Conservation (phyloP, 2,329 filamentous ascomycete species). For the Xylariaceae sp. region DNA sequence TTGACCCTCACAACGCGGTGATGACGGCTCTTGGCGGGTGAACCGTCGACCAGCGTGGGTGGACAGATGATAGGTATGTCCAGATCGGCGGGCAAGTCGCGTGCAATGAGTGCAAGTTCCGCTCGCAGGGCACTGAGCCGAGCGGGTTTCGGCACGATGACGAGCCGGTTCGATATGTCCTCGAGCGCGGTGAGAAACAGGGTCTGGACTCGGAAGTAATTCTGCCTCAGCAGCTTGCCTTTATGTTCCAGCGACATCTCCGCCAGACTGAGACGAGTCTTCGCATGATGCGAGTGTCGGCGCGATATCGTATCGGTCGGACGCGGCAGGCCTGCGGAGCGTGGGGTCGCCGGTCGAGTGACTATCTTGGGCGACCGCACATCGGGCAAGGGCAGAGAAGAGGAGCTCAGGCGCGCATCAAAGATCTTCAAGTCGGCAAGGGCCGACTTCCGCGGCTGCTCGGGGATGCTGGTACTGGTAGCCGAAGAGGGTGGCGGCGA, state of each 20-base stretch:
- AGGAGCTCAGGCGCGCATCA: conserved; percentile 59
- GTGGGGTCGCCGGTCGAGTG: conserved; percentile 50
- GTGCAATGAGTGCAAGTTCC: conserved; percentile 71
- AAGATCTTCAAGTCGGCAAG: conserved; percentile 45
- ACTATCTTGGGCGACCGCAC: conserved; percentile 43
- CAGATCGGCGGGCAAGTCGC: conserved; percentile 75
- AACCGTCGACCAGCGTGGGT: conserved; percentile 63
- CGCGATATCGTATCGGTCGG: conserved; percentile 42
- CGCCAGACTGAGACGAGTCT: conserved; percentile 49
- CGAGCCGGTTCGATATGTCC: conserved; percentile 77
- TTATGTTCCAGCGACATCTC: conserved; percentile 60
- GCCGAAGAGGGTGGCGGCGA: conserved; percentile 7
- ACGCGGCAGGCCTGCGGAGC: conserved; percentile 45
- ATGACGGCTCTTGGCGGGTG: conserved; percentile 67
- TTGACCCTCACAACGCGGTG: conserved; percentile 79
- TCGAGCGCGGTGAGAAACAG: conserved; percentile 75
- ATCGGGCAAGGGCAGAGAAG: conserved; percentile 59
- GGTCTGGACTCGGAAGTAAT: conserved; percentile 77
- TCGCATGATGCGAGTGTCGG: conserved; percentile 54
- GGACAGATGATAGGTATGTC: conserved; percentile 79
- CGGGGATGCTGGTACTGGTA: conserved; percentile 2
- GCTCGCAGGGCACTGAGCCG: conserved; percentile 73
- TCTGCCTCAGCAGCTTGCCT: conserved; percentile 64
- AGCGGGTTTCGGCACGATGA: conserved; percentile 73
- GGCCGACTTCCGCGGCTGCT: conserved; percentile 31